Evolutionary conservation across 805 yeast genomes (phyloP).

Genomic region (Sugiyamaella qingdaonensis): DNA sequence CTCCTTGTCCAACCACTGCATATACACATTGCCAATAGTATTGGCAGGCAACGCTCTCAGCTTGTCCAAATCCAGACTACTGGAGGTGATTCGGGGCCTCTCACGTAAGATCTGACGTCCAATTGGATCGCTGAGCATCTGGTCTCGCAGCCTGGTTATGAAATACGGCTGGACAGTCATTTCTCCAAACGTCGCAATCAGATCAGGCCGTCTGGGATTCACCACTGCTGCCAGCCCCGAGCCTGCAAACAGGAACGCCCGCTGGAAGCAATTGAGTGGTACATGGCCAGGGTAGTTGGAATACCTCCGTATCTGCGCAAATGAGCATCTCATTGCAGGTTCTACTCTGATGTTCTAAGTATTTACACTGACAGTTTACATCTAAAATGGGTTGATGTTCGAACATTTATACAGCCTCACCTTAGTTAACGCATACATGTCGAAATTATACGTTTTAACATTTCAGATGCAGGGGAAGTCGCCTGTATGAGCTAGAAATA

Average conservation of each 20-base stretch:
- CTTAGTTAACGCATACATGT: not conserved
- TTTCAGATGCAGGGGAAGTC: not conserved
- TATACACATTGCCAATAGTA: slow-evolving; percentile 75
- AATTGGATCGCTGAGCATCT: slow-evolving; percentile 68
- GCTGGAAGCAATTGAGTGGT: slow-evolving; percentile 63
- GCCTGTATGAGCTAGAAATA: not conserved
- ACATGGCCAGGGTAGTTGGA: slow-evolving; percentile 66
- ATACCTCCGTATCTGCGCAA: not conserved
- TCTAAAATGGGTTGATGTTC: too few species aligned
- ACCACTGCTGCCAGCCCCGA: slow-evolving; percentile 70
- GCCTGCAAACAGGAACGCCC: slow-evolving; percentile 57
- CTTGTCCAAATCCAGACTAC: slow-evolving; percentile 58
- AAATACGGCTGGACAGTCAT: slow-evolving; percentile 75
- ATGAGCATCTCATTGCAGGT: not conserved
- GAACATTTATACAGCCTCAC: too few species aligned
- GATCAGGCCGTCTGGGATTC: slow-evolving; percentile 38
- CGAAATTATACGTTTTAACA: not conserved
- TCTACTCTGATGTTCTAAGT: too few species aligned
- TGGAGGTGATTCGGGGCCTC: slow-evolving; percentile 76
- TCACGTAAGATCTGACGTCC: slow-evolving; percentile 79
- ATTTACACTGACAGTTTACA: too few species aligned
- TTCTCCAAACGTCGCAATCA: slow-evolving; percentile 60
- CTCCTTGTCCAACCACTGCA: slow-evolving; percentile 77
- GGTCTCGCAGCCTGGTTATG: slow-evolving; percentile 54
- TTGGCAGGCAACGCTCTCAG: slow-evolving; percentile 58